These are phyloP conservation scores for Mycena crocata DNA, from an alignment of 768 basidiomycete species.

Conservation along the genomic window DNA sequence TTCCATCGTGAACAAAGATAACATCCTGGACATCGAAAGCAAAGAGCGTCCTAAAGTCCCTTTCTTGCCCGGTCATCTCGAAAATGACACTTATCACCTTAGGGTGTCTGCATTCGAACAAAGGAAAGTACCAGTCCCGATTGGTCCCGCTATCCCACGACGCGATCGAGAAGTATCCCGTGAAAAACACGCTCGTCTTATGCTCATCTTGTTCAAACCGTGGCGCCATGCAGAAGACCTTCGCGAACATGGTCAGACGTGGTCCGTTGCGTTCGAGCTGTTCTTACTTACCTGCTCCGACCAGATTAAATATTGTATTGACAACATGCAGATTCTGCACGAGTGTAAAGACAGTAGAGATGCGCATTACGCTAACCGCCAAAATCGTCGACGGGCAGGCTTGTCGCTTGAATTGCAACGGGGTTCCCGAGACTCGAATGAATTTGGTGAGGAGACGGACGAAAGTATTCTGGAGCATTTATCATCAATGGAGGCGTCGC, in stretches of 20 bases:
- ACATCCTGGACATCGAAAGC: no score
- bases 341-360: conserved; percentile 2
- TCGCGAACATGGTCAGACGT: conserved; percentile 24
- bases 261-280: conserved; percentile 42
- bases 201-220: conserved; percentile 51
- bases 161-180: conserved; percentile 34
- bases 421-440: background rate
- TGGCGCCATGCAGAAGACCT: conserved; percentile 47
- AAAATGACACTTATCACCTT: conserved; percentile 35
- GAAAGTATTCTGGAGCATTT: background rate
- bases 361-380: background rate
- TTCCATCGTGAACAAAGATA: no score
- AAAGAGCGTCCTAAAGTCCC: no score
- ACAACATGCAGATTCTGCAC: conserved; percentile 12
- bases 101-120: background rate
- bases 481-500: no score
- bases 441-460: background rate
- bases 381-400: background rate
- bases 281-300: background rate
- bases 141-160: conserved; percentile 49
- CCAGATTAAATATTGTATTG: background rate
- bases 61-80: no score
- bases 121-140: conserved; percentile 45
- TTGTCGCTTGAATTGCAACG: background rate
- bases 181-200: conserved; percentile 33